Evolutionary conservation across 176 grass and related monocot species (phyloP).

Genomic region (Musa itinerans): DNA sequence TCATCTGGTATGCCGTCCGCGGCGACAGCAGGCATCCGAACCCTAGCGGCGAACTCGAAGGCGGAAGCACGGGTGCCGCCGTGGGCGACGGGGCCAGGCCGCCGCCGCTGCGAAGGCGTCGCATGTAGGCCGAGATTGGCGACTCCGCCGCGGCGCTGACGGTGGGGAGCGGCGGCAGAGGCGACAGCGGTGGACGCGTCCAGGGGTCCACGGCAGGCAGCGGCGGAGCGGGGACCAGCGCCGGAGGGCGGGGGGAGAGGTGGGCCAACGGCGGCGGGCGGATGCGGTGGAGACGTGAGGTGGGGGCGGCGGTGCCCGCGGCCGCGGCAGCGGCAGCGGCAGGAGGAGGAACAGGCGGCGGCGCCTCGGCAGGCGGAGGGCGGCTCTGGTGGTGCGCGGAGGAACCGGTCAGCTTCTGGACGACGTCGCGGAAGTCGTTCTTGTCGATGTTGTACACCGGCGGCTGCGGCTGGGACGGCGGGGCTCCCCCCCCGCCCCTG

Average conservation of each 20-base stretch:
- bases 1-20: slow-evolving; percentile 25
- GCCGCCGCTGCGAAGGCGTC: slow-evolving; percentile 45
- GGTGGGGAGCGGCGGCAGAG: slow-evolving; percentile 66
- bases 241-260: neutral
- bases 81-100: neutral
- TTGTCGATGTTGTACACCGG: slow-evolving; percentile 34
- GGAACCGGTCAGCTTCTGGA: slow-evolving; percentile 25
- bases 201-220: neutral
- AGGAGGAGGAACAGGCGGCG: neutral
- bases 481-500: neutral
- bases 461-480: slow-evolving; percentile 19
- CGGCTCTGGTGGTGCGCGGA: slow-evolving; percentile 15
- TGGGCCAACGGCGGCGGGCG: slow-evolving; percentile 29
- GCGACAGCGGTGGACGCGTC: slow-evolving; percentile 36
- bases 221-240: neutral
- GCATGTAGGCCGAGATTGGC: slow-evolving; percentile 97
- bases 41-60: slow-evolving; percentile 48
- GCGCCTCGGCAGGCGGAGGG: neutral
- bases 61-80: slow-evolving; percentile 6
- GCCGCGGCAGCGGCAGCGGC: neutral
- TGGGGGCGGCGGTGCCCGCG: neutral
- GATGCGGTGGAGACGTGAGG: slow-evolving; percentile 30
- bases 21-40: slow-evolving; percentile 27
- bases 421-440: slow-evolving; percentile 30
- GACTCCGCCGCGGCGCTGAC: slow-evolving; percentile 82